phyloP scores from a whole-genome alignment of 768 basidiomycete genomes.

The Leccinellum albellum region DNA sequence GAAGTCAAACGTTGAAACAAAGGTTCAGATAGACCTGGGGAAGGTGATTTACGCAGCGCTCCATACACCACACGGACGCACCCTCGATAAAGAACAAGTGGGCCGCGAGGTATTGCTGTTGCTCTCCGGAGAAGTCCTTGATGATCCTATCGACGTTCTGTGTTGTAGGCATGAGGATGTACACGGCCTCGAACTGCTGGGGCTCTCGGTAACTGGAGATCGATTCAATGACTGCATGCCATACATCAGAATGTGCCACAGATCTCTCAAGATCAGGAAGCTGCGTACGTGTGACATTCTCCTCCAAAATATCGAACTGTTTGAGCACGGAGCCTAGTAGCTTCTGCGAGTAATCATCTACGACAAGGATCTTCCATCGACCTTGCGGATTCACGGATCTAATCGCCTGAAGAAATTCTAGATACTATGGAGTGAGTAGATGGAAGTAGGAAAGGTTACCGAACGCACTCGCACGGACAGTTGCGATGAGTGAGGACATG shows the following conservation, averaged over 20 bases:
- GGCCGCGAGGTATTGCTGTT: slow-evolving; percentile 74
- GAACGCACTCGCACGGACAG: slow-evolving; percentile 44
- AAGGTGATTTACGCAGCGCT: not conserved
- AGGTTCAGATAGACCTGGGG: slow-evolving; percentile 68
- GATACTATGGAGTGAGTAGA: slow-evolving; percentile 1
- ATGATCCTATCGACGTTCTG: slow-evolving; percentile 93
- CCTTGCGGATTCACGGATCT: slow-evolving; percentile 81
- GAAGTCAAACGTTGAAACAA: slow-evolving; percentile 73
- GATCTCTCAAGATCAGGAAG: not conserved
- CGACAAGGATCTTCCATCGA: slow-evolving; percentile 96
- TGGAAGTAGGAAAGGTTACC: not conserved
- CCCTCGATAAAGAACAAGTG: slow-evolving; percentile 95
- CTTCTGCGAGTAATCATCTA: slow-evolving; percentile 88
- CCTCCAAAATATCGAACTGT: slow-evolving; percentile 90
- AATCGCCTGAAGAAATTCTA: slow-evolving; percentile 86
- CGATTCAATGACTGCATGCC: slow-evolving; percentile 77
- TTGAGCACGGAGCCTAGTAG: slow-evolving; percentile 83
- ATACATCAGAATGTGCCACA: slow-evolving; percentile 7
- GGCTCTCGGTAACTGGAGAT: slow-evolving; percentile 81
- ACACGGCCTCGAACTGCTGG: slow-evolving; percentile 88
- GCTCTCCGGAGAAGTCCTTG: slow-evolving; percentile 66
- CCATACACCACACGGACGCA: slow-evolving; percentile 29
- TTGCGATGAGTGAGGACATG: slow-evolving; percentile 46
- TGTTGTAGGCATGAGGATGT: slow-evolving; percentile 90
- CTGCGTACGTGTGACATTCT: slow-evolving; percentile 90